phyloP scores from a whole-genome alignment of 2,329 filamentous ascomycete genomes.

The Penicillium aurantiogriseum region DNA sequence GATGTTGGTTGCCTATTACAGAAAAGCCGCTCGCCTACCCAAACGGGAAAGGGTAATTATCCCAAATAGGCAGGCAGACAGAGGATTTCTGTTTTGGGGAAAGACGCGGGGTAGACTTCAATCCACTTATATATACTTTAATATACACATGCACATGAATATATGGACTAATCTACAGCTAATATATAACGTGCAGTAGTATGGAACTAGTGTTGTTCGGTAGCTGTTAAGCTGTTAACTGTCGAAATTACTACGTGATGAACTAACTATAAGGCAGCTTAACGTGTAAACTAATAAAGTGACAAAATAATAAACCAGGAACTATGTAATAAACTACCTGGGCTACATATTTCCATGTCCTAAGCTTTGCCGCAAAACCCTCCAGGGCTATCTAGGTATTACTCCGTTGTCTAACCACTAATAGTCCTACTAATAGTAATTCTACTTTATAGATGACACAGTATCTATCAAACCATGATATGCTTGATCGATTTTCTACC shows the following conservation, averaged over 20 bases:
- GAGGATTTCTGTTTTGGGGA: not conserved
- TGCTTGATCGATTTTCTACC: no score
- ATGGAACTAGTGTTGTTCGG: not conserved
- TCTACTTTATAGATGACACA: not conserved
- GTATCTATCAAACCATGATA: no score
- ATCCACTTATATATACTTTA: no score
- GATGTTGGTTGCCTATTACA: conserved; percentile 1
- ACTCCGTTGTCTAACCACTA: not conserved
- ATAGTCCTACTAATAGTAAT: not conserved
- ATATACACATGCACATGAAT: no score
- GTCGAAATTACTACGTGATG: not conserved
- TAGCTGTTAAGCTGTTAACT: not conserved
- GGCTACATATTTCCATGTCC: not conserved
- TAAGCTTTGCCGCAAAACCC: no score
- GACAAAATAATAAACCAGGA: not conserved
- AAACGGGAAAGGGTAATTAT: not conserved
- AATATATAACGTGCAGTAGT: not conserved
- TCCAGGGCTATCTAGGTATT: no score
- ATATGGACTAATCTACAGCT: not conserved
- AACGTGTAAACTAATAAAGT: not conserved
- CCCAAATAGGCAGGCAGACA: not conserved
- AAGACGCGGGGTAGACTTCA: not conserved
- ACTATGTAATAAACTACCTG: not conserved
- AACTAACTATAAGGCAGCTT: not conserved
- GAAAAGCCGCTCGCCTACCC: not conserved